Percentiles rank a stretch among this genome's conserved stretches.
Conservation (phyloP, 2,329 filamentous ascomycete genomes). For the Aspergillus quadricinctus region DNA sequence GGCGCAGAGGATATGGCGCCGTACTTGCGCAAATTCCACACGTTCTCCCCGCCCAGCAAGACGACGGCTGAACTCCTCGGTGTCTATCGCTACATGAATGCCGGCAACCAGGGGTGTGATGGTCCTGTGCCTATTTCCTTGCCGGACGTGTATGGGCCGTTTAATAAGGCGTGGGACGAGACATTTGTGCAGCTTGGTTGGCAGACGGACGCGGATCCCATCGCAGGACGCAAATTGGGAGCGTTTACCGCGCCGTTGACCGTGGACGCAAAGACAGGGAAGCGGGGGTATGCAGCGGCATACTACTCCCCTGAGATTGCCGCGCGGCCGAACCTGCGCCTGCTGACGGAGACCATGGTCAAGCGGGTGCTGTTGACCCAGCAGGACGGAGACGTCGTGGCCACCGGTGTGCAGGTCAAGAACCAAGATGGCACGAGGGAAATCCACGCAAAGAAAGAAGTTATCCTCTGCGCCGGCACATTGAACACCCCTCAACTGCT, state of each 20-base stretch:
- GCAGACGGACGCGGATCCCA: constrained; percentile 24
- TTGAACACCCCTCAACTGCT: constrained; percentile 55
- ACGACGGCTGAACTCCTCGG: constrained; percentile 8
- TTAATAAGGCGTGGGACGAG: constrained; percentile 22
- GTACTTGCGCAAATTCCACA: constrained; percentile 46
- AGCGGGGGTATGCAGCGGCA: constrained; percentile 38
- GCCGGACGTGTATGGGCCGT: constrained; percentile 29
- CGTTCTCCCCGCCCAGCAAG: constrained; percentile 24
- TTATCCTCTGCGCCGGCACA: constrained; percentile 57
- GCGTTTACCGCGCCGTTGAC: constrained; percentile 36
- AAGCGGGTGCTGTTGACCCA: constrained; percentile 43
- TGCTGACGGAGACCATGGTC: constrained; percentile 46
- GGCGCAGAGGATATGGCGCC: constrained; percentile 43
- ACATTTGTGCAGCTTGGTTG: constrained; percentile 18
- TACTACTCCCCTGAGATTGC: constrained; percentile 41
- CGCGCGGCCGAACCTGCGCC: constrained; percentile 42
- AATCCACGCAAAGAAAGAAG: constrained; percentile 44
- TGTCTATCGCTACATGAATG: constrained; percentile 14
- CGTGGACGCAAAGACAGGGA: constrained; percentile 27
- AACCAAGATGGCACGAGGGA: constrained; percentile 21
- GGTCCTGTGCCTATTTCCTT: constrained; percentile 19
- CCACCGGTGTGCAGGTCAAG: constrained; percentile 16
- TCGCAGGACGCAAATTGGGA: constrained; percentile 37
- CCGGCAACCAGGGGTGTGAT: constrained; percentile 11
- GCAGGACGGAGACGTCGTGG: constrained; percentile 15